phyloP scores from a whole-genome alignment of 2,329 filamentous ascomycete genomes.

The Akanthomyces uredinophilus region DNA sequence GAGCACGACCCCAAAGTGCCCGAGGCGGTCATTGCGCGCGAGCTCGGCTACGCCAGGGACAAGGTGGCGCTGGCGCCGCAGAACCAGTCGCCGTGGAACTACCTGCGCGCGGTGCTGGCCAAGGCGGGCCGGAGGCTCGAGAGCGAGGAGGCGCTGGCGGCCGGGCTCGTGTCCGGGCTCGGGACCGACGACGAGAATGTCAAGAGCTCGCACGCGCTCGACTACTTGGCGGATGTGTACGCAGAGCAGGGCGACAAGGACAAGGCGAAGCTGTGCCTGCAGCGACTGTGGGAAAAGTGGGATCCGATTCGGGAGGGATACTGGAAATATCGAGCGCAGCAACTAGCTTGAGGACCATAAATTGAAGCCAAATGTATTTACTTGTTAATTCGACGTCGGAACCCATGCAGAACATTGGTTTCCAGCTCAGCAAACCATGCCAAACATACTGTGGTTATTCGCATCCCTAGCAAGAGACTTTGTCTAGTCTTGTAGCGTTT shows the following conservation, averaged over 20 bases:
- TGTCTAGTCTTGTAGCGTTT: too few relatives aligned
- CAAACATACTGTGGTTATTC: too few relatives aligned
- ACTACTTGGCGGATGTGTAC: slow-evolving; percentile 66
- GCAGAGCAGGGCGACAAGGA: slow-evolving; percentile 50
- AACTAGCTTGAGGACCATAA: slow-evolving; percentile 18
- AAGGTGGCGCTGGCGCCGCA: slow-evolving; percentile 78
- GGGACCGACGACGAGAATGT: slow-evolving; percentile 47
- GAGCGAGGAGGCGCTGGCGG: slow-evolving; percentile 43
- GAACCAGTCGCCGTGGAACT: slow-evolving; percentile 94
- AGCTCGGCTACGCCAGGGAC: slow-evolving; percentile 67
- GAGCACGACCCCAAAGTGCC: slow-evolving; percentile 54
- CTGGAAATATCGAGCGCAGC: slow-evolving; percentile 62
- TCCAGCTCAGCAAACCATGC: too few relatives aligned
- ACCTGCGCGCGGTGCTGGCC: slow-evolving; percentile 69
- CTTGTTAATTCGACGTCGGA: too few relatives aligned
- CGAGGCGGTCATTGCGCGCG: slow-evolving; percentile 61
- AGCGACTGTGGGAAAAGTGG: slow-evolving; percentile 74
- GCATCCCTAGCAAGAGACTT: too few relatives aligned
- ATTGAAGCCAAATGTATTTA: too few relatives aligned
- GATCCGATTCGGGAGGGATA: slow-evolving; percentile 89
- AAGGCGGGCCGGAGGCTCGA: slow-evolving; percentile 54
- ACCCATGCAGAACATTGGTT: too few relatives aligned
- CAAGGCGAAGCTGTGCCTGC: slow-evolving; percentile 64
- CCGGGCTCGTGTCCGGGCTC: slow-evolving; percentile 45
- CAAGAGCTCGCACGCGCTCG: slow-evolving; percentile 61